Percentiles rank a stretch among this genome's conserved stretches.
These are phyloP conservation scores for Boletus reticuloceps DNA, from an alignment of 768 basidiomycete species.

Conservation along the genomic window DNA sequence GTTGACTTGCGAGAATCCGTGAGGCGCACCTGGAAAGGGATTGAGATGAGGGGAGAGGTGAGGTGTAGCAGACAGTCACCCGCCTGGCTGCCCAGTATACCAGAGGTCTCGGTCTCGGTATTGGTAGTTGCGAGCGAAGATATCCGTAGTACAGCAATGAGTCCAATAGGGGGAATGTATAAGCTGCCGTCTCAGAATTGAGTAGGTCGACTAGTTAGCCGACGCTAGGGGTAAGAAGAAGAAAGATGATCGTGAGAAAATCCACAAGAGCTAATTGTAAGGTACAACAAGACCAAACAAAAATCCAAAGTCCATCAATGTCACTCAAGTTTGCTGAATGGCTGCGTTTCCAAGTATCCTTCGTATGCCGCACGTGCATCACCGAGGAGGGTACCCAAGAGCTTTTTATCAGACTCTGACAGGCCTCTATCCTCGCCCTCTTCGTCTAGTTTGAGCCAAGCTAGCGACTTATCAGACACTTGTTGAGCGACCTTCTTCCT, in stretches of 20 bases:
- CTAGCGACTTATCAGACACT: slow-evolving; percentile 6
- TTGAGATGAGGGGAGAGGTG: background rate
- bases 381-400: slow-evolving; percentile 15
- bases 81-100: too few relatives aligned
- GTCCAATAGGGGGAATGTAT: too few relatives aligned
- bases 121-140: too few relatives aligned
- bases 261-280: too few relatives aligned
- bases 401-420: background rate
- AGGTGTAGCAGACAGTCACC: too few relatives aligned
- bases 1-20: slow-evolving; percentile 12
- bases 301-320: background rate
- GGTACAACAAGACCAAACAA: background rate
- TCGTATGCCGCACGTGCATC: slow-evolving; percentile 16
- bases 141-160: too few relatives aligned
- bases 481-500: slow-evolving; percentile 14
- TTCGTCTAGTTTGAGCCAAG: slow-evolving; percentile 3
- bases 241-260: too few relatives aligned
- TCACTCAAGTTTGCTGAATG: background rate
- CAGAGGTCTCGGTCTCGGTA: too few relatives aligned
- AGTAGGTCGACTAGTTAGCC: too few relatives aligned
- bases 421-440: background rate
- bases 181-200: too few relatives aligned
- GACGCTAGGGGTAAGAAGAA: too few relatives aligned
- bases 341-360: slow-evolving; percentile 2
- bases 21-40: background rate